A percentile compares a stretch with the other conserved stretches of the same genome.
phyloP scores from a whole-genome alignment of 2,329 filamentous ascomycete species.

The Colletotrichum gloeosporioides region DNA sequence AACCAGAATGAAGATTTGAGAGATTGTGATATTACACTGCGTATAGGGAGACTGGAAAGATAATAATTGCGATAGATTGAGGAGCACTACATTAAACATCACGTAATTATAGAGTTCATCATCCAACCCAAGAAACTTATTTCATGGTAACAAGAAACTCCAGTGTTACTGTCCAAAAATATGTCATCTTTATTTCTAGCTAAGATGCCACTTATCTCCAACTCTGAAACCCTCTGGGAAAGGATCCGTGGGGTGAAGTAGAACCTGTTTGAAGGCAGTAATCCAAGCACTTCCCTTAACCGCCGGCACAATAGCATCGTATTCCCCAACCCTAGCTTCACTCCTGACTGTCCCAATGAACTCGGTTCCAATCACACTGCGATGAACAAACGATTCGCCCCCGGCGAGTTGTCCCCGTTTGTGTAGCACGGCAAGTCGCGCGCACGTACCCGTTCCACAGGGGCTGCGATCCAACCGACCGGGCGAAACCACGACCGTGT shows the following conservation, averaged over 20 bases:
- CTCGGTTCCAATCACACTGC: slow-evolving; percentile 25
- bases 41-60: accelerated
- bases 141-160: accelerated
- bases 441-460: slow-evolving; percentile 50
- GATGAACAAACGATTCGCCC: slow-evolving; percentile 43
- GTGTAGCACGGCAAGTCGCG: slow-evolving; percentile 48
- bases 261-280: slow-evolving; percentile 46
- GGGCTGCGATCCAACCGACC: slow-evolving; percentile 52
- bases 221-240: slow-evolving; percentile 40
- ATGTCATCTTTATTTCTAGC: not conserved
- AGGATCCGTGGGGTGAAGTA: slow-evolving; percentile 49
- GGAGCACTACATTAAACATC: not conserved
- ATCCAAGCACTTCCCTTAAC: slow-evolving; percentile 52
- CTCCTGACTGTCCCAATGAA: slow-evolving; percentile 46
- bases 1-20: not conserved
- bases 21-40: accelerated
- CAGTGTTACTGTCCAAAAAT: accelerated
- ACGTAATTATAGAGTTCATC: not conserved
- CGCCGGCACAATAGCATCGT: slow-evolving; percentile 44
- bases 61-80: not conserved
- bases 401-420: slow-evolving; percentile 41
- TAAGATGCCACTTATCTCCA: not conserved
- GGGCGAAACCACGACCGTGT: slow-evolving; percentile 49
- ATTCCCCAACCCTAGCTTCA: slow-evolving; percentile 40
- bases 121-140: not conserved